Base-by-base conservation (phyloP, 768 basidiomycete genomes). In the Suillus plorans region DNA sequence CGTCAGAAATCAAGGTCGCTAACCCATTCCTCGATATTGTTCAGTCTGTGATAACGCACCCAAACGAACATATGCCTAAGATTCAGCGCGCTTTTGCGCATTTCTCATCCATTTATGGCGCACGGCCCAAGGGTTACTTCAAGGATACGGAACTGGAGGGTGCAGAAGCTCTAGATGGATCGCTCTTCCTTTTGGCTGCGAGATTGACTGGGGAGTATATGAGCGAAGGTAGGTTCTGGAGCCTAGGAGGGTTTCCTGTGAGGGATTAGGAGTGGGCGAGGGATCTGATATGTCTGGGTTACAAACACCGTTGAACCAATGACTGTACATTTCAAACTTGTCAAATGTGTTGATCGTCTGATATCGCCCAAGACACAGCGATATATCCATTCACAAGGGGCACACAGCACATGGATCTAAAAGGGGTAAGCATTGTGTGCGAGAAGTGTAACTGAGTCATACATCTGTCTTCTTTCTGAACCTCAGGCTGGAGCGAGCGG, bases 21-120 rank as follows among this genome's bases (percentile, higher is more conserved):
- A 83, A 83, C 60, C 69, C 74, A 0, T 83, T 82, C 77, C 63
- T 80, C 6, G 71, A 76, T 0, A 72, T 82, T 67, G 69, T 83
- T 49, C 77, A 82, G 61, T 73, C 74, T 4, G 69, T 76, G 10
- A 70, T 82, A 44, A 56, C 73, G 0, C 76, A 80, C 63, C 78
- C 79, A 0, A 58, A 65, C 5, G 78, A 79, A 12, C 79, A 79
- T 53, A 7, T 78, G 10, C 12, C 67, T 52, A 79, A 79, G 61
- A 67, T 74, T 20, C 77, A 79, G 41, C 76, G 76, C 0, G 37
- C 78, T 0, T 70, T 80, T 25, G 75, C 73, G 0, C 79, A 79
- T 64, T 79, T 70, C 60, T 63, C 73, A 37, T 64, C 67, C 8
- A 20, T 79, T 0, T 80, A 79, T 42, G 75, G 78, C 3, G 65